These are phyloP conservation scores for Kokia cookei DNA, from an alignment of 441 rosid species.

Conservation along the genomic window DNA sequence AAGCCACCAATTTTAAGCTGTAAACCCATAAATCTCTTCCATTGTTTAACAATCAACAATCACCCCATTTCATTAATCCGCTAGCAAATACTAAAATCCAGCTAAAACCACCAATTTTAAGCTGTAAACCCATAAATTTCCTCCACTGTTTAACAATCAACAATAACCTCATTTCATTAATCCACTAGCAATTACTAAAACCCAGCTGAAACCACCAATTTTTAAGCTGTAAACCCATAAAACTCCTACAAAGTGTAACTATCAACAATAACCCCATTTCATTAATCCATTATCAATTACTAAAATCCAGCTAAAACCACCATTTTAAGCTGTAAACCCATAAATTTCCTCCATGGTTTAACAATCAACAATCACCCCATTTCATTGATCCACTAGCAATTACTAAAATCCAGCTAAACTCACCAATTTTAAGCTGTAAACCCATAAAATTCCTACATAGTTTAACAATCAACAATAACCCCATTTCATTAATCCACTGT, in stretches of 20 bases:
- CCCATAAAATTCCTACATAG: neutral
- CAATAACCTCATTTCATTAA: neutral
- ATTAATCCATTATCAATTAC: neutral
- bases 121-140: neutral
- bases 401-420: neutral
- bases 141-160: neutral
- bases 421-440: neutral
- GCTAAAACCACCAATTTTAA: neutral
- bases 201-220: neutral
- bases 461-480: neutral
- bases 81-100: neutral
- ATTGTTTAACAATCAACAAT: neutral
- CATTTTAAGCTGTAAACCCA: neutral
- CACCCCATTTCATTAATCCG: neutral
- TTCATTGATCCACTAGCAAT: neutral
- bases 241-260: neutral
- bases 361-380: neutral
- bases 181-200: neutral
- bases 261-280: neutral
- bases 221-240: neutral
- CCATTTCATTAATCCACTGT: neutral
- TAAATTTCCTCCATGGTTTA: neutral
- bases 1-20: neutral
- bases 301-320: neutral
- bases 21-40: neutral